These are phyloP conservation scores for Calcarisporium arbuscula DNA, from an alignment of 2,329 filamentous ascomycete genomes.

Conservation along the genomic window DNA sequence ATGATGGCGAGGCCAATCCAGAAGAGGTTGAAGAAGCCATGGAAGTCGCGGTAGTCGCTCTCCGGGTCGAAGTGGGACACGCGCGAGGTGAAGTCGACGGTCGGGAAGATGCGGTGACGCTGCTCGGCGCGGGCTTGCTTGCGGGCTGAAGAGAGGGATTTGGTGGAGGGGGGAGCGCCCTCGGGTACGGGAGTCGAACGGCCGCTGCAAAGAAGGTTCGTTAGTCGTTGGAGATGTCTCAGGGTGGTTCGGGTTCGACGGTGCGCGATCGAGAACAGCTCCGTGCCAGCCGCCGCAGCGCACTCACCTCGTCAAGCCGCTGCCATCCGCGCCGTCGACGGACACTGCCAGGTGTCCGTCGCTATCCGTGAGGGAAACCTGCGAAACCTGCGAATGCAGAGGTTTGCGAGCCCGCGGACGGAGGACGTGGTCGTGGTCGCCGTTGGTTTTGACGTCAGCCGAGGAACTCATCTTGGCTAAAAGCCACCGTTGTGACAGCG, in stretches of 20 bases:
- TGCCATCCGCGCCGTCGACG: slow-evolving; percentile 27
- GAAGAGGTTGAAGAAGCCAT: slow-evolving; percentile 96
- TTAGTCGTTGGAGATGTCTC: no score
- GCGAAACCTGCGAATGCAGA: slow-evolving; percentile 40
- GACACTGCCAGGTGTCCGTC: slow-evolving; percentile 26
- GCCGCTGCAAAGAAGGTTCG: slow-evolving; percentile 48
- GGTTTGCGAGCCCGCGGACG: slow-evolving; percentile 46
- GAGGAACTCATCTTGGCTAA: slow-evolving; percentile 27
- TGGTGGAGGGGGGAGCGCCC: slow-evolving; percentile 88
- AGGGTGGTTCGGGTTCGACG: no score
- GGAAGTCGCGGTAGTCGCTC: slow-evolving; percentile 89
- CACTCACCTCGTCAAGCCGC: slow-evolving; percentile 39
- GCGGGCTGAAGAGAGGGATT: slow-evolving; percentile 77
- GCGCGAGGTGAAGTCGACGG: slow-evolving; percentile 81
- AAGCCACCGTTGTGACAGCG: no score
- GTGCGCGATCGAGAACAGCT: no score
- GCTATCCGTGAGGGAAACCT: slow-evolving; percentile 30
- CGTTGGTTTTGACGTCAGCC: slow-evolving; percentile 20
- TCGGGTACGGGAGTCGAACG: slow-evolving; percentile 76
- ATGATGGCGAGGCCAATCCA: slow-evolving; percentile 97
- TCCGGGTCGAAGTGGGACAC: slow-evolving; percentile 93
- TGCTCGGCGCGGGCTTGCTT: slow-evolving; percentile 78
- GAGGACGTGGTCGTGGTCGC: slow-evolving; percentile 34
- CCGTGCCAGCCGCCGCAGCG: not conserved
- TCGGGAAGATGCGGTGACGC: slow-evolving; percentile 81